Percentiles rank a stretch among this genome's conserved stretches.
These are phyloP conservation scores for Aschersonia sp. DNA, from an alignment of 2,329 filamentous ascomycete genomes.

Conservation along the genomic window DNA sequence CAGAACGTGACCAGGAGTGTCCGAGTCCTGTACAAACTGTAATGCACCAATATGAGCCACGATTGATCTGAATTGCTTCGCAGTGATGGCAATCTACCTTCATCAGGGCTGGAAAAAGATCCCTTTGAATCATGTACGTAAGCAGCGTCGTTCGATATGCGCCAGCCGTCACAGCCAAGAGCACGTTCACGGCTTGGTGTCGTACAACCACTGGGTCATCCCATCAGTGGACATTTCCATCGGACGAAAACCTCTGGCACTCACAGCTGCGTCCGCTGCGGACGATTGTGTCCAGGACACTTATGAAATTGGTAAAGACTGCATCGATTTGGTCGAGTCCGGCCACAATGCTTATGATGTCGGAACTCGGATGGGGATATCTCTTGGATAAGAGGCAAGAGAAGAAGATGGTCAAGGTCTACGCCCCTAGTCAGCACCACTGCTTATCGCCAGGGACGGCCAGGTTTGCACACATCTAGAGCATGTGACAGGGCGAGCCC, in stretches of 20 bases:
- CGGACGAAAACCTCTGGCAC: slow-evolving; percentile 15
- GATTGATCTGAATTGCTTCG: not conserved
- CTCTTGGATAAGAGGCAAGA: slow-evolving; percentile 71
- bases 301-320: slow-evolving; percentile 79
- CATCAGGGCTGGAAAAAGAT: slow-evolving; percentile 88
- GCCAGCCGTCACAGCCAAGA: slow-evolving; percentile 76
- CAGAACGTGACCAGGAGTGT: slow-evolving; percentile 46
- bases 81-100: slow-evolving; percentile 44
- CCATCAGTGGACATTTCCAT: not conserved
- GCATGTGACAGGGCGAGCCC: slow-evolving; percentile 60
- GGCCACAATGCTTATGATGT: slow-evolving; percentile 80
- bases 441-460: not conserved
- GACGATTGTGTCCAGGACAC: slow-evolving; percentile 68
- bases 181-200: slow-evolving; percentile 65
- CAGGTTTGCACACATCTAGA: slow-evolving; percentile 52
- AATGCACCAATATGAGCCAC: slow-evolving; percentile 1
- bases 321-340: slow-evolving; percentile 79
- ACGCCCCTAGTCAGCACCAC: slow-evolving; percentile 2
- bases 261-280: slow-evolving; percentile 57
- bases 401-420: slow-evolving; percentile 87
- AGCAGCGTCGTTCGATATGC: slow-evolving; percentile 89
- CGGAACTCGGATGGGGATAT: slow-evolving; percentile 89
- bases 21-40: slow-evolving; percentile 69
- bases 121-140: slow-evolving; percentile 87
- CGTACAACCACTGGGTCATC: slow-evolving; percentile 51